A percentile compares a stretch with the other conserved stretches of the same genome.
Evolutionary conservation across 2,329 filamentous ascomycete species (phyloP).

Genomic region (Grosmannia serpens): DNA sequence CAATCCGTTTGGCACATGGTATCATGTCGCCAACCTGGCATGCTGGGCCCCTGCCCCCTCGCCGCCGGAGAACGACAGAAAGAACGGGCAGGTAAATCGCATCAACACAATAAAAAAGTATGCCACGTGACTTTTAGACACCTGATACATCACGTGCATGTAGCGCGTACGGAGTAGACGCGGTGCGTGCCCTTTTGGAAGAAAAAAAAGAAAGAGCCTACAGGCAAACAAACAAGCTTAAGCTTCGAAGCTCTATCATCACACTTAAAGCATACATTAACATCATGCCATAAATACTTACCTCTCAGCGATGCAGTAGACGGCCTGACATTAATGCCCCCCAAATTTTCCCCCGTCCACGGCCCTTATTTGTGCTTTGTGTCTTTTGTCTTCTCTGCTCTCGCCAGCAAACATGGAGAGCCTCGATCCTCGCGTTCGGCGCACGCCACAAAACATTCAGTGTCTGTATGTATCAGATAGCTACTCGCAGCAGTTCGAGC

Average conservation of each 20-base stretch:
- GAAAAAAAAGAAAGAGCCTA: neutral
- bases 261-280: too few relatives aligned
- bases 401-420: conserved; percentile 8
- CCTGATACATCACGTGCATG: neutral
- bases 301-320: neutral
- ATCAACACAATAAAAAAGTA: neutral
- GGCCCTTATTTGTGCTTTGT: neutral
- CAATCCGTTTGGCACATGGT: conserved; percentile 1
- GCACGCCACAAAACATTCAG: conserved; percentile 24
- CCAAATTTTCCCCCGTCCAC: neutral
- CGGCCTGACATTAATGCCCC: neutral
- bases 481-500: neutral
- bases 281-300: neutral
- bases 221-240: conserved; percentile 1
- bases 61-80: neutral
- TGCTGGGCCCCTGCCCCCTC: neutral
- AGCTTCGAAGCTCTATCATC: neutral
- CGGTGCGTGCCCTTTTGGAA: neutral
- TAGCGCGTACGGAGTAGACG: neutral
- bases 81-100: neutral
- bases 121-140: neutral
- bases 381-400: neutral
- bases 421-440: conserved; percentile 21
- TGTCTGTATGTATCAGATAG: conserved; percentile 18
- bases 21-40: neutral